Base-by-base conservation (phyloP, 305 asterid species). In the Fraxinus paxiana region DNA sequence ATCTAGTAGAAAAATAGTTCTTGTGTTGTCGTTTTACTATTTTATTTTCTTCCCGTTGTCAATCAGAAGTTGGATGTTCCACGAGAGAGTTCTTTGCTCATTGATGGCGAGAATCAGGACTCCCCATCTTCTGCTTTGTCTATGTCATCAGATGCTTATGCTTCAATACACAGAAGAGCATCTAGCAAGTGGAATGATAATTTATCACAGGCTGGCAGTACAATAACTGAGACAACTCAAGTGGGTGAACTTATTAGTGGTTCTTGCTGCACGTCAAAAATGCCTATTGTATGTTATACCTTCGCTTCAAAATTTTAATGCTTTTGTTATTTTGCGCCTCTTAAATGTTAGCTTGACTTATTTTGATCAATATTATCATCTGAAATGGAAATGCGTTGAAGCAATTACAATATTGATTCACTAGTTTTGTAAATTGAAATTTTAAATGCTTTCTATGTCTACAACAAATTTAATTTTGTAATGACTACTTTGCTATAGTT, bases 101-200 rank as follows among this genome's bases (percentile, higher is more conserved):
- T 87, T 81, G 89, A 91, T 77, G 91, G 92, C 63, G 91, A 89
- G 86, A 89, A 87, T 87, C 87, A 81, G 80, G 90, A 89, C 87
- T 88, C 90, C 82, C 77, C 89, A 82, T 85, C 94, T 78, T 89
- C 89, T 87, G 87, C 88, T 79, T 82, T 85, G 83, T 83, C 80
- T 67, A 78, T 83, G 77, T 82, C 87, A 61, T 87, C 92, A 79
- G 87, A 87, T 80, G 88, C 88, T 80, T 81, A 81, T 84, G 91
- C 85, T 82, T 85, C 80, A 82, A 91, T 87, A 85, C 94, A 87
- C 87, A 84, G 87, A 87, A 90, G 97, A 87, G 86, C 92, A 87
- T 95, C 92, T 83, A 87, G 94, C 97, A 92, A 90, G 85, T 92
- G 93, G 93, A 94, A 90, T 89, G 97, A 92, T 86, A 97, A 91